Evolutionary conservation across 768 basidiomycete species (phyloP).

Genomic region (Pleurotus tuoliensis): DNA sequence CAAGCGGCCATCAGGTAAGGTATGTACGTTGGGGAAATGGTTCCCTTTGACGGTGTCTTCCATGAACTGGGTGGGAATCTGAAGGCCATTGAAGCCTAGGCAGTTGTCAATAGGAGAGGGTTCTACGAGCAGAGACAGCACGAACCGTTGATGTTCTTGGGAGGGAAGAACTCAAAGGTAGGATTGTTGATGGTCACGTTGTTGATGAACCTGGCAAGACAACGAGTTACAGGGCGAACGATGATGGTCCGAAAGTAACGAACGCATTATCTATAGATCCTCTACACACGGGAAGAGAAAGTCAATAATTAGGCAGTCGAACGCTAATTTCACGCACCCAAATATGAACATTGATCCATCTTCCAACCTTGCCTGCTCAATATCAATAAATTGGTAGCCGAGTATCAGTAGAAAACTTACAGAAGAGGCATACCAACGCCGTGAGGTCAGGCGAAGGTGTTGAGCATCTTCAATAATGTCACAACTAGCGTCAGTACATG

Average conservation of each 20-base stretch:
- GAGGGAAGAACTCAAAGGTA: constrained; percentile 40
- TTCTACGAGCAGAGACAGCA: constrained; percentile 15
- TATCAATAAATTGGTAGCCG: constrained; percentile 25
- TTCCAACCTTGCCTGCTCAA: constrained; percentile 14
- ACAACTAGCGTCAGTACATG: constrained; percentile 30
- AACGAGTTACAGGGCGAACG: background rate
- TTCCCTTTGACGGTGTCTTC: constrained; percentile 13
- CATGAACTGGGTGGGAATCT: constrained; percentile 12
- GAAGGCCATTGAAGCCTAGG: constrained; percentile 19
- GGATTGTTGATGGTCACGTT: constrained; percentile 60
- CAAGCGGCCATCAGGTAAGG: constrained; percentile 38
- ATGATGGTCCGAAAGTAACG: background rate
- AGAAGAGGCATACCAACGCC: constrained; percentile 40
- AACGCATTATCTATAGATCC: constrained; percentile 13
- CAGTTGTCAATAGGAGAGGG: background rate
- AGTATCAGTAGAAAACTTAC: constrained; percentile 13
- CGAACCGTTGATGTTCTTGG: constrained; percentile 32
- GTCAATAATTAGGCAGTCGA: too few relatives aligned
- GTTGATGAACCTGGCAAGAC: constrained; percentile 53
- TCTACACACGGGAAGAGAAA: background rate
- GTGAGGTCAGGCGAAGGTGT: constrained; percentile 28
- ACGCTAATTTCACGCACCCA: background rate
- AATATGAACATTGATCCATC: constrained; percentile 13
- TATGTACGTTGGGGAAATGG: constrained; percentile 21
- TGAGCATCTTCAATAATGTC: constrained; percentile 32